These are phyloP conservation scores for Emergomyces africanus DNA, from an alignment of 2,329 filamentous ascomycete genomes.

Conservation along the genomic window DNA sequence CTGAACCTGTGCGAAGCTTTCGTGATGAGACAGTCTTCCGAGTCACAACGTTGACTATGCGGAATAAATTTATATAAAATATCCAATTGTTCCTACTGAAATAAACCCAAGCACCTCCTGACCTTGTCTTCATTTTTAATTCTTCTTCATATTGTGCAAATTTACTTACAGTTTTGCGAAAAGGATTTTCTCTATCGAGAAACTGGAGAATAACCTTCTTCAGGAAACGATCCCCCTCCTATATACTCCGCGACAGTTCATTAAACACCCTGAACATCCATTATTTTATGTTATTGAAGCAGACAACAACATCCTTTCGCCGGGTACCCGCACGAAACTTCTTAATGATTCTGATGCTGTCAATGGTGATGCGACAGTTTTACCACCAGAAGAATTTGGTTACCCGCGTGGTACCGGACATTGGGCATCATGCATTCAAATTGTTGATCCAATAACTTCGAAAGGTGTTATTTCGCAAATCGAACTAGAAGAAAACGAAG, in stretches of 20 bases:
- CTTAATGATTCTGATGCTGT: constrained; percentile 57
- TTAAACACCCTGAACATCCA: constrained; percentile 75
- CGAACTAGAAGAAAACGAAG: constrained; percentile 79
- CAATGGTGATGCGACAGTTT: constrained; percentile 57
- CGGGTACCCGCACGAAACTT: constrained; percentile 61
- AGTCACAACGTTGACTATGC: constrained; percentile 26
- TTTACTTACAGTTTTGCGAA: constrained; percentile 1
- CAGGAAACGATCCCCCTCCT: constrained; percentile 76
- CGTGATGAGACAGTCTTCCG: constrained; percentile 49
- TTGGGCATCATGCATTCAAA: constrained; percentile 92
- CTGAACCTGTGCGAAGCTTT: constrained; percentile 9
- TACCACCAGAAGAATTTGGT: constrained; percentile 75
- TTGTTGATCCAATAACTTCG: constrained; percentile 69
- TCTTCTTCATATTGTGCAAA: not conserved
- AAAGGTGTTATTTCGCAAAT: constrained; percentile 65
- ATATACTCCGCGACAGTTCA: constrained; percentile 80
- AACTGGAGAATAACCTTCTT: constrained; percentile 70
- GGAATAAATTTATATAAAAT: constrained; percentile 35
- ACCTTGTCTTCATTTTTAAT: not conserved
- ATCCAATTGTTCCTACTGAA: constrained; percentile 98
- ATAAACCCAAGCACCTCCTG: constrained; percentile 2
- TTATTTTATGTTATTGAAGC: constrained; percentile 91
- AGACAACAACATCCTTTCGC: constrained; percentile 81
- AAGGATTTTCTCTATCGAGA: constrained; percentile 83
- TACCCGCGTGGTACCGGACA: constrained; percentile 71